Evolutionary conservation across 495 filamentous ascomycete species (phyloP).

Genomic region (Pseudomonodictys pantanalensis): DNA sequence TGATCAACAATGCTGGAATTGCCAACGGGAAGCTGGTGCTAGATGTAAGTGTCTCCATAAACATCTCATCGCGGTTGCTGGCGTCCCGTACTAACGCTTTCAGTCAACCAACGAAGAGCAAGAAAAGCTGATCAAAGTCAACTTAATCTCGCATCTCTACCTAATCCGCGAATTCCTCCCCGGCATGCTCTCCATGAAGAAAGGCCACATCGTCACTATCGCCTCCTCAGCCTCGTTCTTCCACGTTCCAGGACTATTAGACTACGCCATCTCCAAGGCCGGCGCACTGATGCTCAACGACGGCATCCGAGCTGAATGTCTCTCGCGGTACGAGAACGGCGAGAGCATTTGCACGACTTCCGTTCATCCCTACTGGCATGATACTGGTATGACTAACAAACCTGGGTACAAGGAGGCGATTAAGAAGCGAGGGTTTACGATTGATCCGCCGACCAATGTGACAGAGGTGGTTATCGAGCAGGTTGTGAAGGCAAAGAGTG

Average conservation of each 20-base stretch:
- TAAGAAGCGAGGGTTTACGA: not conserved
- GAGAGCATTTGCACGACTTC: constrained; percentile 33
- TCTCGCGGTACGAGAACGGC: constrained; percentile 25
- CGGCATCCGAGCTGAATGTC: constrained; percentile 27
- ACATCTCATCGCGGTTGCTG: not conserved
- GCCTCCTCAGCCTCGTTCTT: constrained; percentile 57
- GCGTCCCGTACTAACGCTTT: not conserved
- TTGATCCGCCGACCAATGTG: constrained; percentile 11
- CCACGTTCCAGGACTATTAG: constrained; percentile 47
- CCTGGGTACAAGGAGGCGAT: constrained; percentile 19
- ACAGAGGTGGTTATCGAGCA: constrained; percentile 14
- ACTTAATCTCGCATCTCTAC: constrained; percentile 55
- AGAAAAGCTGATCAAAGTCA: constrained; percentile 54
- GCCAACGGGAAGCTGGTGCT: constrained; percentile 45
- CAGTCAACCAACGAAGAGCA: constrained; percentile 41
- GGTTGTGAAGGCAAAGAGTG: constrained; percentile 14
- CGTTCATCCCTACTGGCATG: constrained; percentile 39
- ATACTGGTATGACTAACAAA: constrained; percentile 24
- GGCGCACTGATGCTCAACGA: constrained; percentile 55
- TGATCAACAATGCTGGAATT: constrained; percentile 57
- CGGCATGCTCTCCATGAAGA: constrained; percentile 55
- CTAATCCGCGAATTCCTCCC: constrained; percentile 59
- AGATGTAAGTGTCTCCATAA: constrained; percentile 33
- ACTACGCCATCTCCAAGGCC: constrained; percentile 58
- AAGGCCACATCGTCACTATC: constrained; percentile 58